These are phyloP conservation scores for Verticillium albo-atrum DNA, from an alignment of 2,329 filamentous ascomycete species.

Conservation along the genomic window DNA sequence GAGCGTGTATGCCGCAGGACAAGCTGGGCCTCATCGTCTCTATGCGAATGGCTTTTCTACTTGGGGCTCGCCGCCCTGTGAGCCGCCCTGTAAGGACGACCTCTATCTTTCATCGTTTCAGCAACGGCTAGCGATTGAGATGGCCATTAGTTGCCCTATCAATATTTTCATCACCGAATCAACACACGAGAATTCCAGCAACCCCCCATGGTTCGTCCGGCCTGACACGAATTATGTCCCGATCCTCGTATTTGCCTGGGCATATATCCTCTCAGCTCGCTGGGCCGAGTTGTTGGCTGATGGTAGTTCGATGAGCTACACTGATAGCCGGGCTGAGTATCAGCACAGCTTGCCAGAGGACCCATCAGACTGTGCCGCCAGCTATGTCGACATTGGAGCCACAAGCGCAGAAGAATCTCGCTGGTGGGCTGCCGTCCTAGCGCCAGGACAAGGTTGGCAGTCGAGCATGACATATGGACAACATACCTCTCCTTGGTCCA, in stretches of 20 bases:
- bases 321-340: neutral
- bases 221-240: neutral
- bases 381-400: neutral
- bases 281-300: neutral
- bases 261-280: conserved; percentile 1
- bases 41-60: neutral
- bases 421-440: conserved; percentile 1
- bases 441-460: conserved; percentile 1
- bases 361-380: neutral
- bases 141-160: neutral
- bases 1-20: neutral
- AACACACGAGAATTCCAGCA: neutral
- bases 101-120: neutral
- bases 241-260: neutral
- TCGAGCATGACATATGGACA: neutral
- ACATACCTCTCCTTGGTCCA: conserved; percentile 1
- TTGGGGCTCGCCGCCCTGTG: neutral
- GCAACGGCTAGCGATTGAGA: neutral
- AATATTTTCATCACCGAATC: neutral
- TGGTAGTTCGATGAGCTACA: neutral
- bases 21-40: neutral
- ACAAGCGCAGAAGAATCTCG: neutral
- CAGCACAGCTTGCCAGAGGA: neutral
- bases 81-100: neutral
- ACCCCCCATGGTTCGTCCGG: neutral